Evolutionary conservation across 2,329 filamentous ascomycete species (phyloP).

Genomic region (Exophiala oligosperma): DNA sequence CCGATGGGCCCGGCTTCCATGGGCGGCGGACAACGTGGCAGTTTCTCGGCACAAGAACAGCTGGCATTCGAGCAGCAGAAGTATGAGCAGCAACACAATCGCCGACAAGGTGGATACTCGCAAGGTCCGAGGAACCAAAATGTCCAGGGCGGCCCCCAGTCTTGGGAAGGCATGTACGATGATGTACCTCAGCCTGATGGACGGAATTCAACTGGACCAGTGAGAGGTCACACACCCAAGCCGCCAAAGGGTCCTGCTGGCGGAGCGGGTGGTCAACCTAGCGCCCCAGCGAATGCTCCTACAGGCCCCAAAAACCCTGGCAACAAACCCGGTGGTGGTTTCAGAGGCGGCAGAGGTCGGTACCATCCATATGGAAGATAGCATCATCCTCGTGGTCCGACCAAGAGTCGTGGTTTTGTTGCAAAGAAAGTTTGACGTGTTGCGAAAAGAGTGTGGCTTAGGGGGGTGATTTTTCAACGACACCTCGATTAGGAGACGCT

Average conservation of each 20-base stretch:
- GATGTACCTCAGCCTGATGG: slow-evolving; percentile 83
- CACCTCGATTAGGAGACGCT: too few species aligned
- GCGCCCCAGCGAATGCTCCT: slow-evolving; percentile 74
- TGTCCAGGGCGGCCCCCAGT: slow-evolving; percentile 61
- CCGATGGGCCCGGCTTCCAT: slow-evolving; percentile 34
- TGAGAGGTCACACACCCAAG: slow-evolving; percentile 41
- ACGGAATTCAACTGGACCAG: slow-evolving; percentile 44
- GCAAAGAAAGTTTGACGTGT: neutral
- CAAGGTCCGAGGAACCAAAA: slow-evolving; percentile 22
- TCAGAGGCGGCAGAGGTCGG: slow-evolving; percentile 81
- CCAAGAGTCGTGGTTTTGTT: neutral
- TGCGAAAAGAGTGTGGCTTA: neutral
- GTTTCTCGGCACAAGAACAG: slow-evolving; percentile 70
- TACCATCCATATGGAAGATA: slow-evolving; percentile 73
- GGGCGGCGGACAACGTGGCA: slow-evolving; percentile 48
- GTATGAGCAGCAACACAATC: slow-evolving; percentile 69
- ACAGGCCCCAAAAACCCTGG: slow-evolving; percentile 96
- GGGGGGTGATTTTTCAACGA: too few species aligned
- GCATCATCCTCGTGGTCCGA: neutral
- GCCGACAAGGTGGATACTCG: slow-evolving; percentile 45
- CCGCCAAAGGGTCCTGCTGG: slow-evolving; percentile 47
- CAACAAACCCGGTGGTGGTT: slow-evolving; percentile 84
- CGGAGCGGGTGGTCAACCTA: slow-evolving; percentile 47
- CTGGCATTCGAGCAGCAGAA: slow-evolving; percentile 76
- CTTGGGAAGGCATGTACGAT: slow-evolving; percentile 98